Conservation (phyloP, 2,329 filamentous ascomycete species). For the Camptophora hylomeconis region DNA sequence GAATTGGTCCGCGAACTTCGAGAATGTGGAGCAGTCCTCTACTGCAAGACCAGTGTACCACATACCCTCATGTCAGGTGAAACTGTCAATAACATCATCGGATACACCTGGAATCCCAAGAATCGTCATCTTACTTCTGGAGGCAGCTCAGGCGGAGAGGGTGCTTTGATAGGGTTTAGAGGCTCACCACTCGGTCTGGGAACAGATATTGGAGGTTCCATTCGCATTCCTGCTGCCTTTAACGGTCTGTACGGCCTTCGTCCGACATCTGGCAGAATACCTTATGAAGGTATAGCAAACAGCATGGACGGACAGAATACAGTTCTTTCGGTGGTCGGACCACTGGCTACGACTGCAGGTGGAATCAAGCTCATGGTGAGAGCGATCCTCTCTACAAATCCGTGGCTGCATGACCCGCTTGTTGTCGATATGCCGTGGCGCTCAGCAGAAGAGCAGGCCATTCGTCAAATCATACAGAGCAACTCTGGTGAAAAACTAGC, state of each 20-base stretch:
- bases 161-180: slow-evolving; percentile 39
- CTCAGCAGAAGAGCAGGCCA: slow-evolving; percentile 27
- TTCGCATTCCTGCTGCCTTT: slow-evolving; percentile 48
- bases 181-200: slow-evolving; percentile 45
- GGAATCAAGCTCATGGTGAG: slow-evolving; percentile 44
- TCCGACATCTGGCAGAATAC: slow-evolving; percentile 40
- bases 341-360: slow-evolving; percentile 43
- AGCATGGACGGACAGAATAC: slow-evolving; percentile 52
- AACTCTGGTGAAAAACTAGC: slow-evolving; percentile 29
- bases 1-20: slow-evolving; percentile 45
- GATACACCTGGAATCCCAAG: slow-evolving; percentile 43
- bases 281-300: slow-evolving; percentile 47
- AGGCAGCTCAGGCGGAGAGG: slow-evolving; percentile 48
- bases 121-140: slow-evolving; percentile 42
- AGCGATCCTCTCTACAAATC: slow-evolving; percentile 42
- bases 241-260: slow-evolving; percentile 45
- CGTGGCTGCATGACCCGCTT: slow-evolving; percentile 52
- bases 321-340: slow-evolving; percentile 50
- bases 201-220: slow-evolving; percentile 44
- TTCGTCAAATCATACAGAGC: slow-evolving; percentile 26
- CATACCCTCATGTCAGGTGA: slow-evolving; percentile 45
- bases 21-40: slow-evolving; percentile 40
- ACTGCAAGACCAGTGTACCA: slow-evolving; percentile 44
- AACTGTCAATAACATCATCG: slow-evolving; percentile 49
- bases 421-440: slow-evolving; percentile 56